Conservation (phyloP, 2,329 filamentous ascomycete species). For the Huntiella abstrusa region DNA sequence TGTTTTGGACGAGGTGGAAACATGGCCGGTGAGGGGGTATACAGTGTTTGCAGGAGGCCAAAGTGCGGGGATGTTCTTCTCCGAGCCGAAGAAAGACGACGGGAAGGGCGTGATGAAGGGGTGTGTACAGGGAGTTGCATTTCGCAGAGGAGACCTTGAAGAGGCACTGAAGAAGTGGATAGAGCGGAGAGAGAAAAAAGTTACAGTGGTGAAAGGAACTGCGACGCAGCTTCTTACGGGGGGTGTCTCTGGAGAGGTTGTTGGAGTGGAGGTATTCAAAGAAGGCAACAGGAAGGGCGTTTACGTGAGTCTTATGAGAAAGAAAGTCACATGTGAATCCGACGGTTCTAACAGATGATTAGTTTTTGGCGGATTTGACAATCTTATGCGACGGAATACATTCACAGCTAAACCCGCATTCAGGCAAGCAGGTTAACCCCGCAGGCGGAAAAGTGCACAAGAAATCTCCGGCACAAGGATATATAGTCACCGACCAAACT, state of each 20-base stretch:
- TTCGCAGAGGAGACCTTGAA: slow-evolving; percentile 1
- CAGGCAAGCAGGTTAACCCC: no score
- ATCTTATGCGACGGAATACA: slow-evolving; percentile 7
- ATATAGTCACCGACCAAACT: no score
- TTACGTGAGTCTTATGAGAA: slow-evolving; percentile 3
- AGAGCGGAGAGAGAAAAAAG: not conserved
- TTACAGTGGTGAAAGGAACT: slow-evolving; percentile 3
- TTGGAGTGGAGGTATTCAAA: slow-evolving; percentile 7
- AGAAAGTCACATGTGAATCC: not conserved
- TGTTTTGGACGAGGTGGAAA: slow-evolving; percentile 64
- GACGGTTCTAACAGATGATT: not conserved
- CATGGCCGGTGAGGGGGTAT: slow-evolving; percentile 4
- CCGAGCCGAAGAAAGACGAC: not conserved
- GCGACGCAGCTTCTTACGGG: slow-evolving; percentile 9
- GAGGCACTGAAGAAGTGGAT: not conserved
- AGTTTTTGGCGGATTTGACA: slow-evolving; percentile 10
- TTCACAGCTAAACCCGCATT: not conserved
- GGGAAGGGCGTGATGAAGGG: not conserved
- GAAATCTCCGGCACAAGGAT: no score
- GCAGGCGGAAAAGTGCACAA: no score
- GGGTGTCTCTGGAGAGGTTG: slow-evolving; percentile 5
- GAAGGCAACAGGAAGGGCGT: not conserved
- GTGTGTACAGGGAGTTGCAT: not conserved
- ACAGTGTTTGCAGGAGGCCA: slow-evolving; percentile 1
- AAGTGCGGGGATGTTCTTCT: slow-evolving; percentile 5